Evolutionary conservation across 169 alveolate species (phyloP), one percentile per base, ranked within the genome.

Genomic region (Miamiensis avidus): DNA sequence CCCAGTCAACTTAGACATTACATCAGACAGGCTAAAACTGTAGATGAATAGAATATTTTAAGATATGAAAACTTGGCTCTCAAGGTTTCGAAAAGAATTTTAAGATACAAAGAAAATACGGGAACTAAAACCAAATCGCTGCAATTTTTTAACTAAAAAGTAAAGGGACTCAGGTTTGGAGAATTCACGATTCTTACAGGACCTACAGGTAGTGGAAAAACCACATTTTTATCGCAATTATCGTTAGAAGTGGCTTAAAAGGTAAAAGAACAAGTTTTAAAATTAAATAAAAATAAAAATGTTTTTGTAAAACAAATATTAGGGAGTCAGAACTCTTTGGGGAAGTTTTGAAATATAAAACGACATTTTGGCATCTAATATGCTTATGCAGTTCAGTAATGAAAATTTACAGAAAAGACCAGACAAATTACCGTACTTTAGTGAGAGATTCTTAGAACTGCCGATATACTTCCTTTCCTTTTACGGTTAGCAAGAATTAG

Each of bases 141-240:
- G 73, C 73, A 88, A 4, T 90, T 91, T 31, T 94, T 65, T 87
- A 94, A 94, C 75, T 73, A 85, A n/a, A 85, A 84, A 11, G 83
- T 96, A 78, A 94, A 95, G 83, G 99, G 99, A 29, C 94, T 97
- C 76, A 92, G 99, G 69, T 89, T 93, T 82, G 99, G 99, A 34
- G 99, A 98, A 84, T 83, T 98, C 82, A 94, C 98, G 27, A 93
- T 98, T 30, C 93, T 99, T 92, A 98, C 99, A 25, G 99, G 99
- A n/a, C 95, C 98, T 0, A 97, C 99, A 25, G 99, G 99, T 25
- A 93, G 97, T n/a, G 99, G 99, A 74, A 98, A 98, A 93, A 98
- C 99, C 1, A 98, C 99, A 0, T 94, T 97, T 15, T 91, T 98
- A 29, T 96, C 99, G 27, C 98, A 98, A 84, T 84, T 97, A 0